These are phyloP conservation scores for Phaseolus lunatus DNA, from an alignment of 306 rosid genomes.

Conservation along the genomic window DNA sequence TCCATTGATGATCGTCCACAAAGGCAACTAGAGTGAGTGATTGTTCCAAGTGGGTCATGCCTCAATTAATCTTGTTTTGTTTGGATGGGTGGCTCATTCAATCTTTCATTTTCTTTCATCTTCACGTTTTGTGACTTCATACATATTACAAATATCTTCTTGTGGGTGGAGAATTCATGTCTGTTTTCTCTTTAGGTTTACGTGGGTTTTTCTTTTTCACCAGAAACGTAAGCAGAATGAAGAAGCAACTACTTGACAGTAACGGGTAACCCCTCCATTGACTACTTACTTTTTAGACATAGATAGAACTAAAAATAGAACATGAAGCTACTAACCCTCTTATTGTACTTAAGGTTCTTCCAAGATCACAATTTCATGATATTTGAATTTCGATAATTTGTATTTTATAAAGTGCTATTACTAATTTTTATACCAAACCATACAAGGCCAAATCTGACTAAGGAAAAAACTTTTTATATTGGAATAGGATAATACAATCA, in stretches of 20 bases:
- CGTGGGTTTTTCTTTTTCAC: conserved; percentile 6
- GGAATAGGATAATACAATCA: no score
- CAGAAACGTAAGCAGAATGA: conserved; percentile 27
- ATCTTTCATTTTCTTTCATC: conserved; percentile 38
- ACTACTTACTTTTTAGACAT: not conserved
- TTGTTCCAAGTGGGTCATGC: conserved; percentile 34
- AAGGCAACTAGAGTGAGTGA: not conserved
- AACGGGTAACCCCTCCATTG: conserved; percentile 11
- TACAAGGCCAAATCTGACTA: no score
- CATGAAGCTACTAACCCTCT: not conserved
- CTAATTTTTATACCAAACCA: no score
- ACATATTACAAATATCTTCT: conserved; percentile 34
- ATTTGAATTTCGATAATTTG: no score
- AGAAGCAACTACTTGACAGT: conserved; percentile 33
- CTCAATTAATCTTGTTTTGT: conserved; percentile 42
- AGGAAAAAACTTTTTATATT: no score
- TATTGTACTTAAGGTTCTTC: not conserved
- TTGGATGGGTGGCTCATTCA: not conserved
- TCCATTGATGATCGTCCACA: conserved; percentile 23
- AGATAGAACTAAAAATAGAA: not conserved
- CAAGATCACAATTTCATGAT: not conserved
- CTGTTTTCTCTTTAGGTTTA: not conserved
- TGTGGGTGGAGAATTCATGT: not conserved
- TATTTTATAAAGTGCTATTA: no score
- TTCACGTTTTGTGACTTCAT: not conserved